A percentile compares a stretch with the other conserved stretches of the same genome.
Conservation (phyloP, 2,329 filamentous ascomycete species). For the Lasiodiplodia sp. region DNA sequence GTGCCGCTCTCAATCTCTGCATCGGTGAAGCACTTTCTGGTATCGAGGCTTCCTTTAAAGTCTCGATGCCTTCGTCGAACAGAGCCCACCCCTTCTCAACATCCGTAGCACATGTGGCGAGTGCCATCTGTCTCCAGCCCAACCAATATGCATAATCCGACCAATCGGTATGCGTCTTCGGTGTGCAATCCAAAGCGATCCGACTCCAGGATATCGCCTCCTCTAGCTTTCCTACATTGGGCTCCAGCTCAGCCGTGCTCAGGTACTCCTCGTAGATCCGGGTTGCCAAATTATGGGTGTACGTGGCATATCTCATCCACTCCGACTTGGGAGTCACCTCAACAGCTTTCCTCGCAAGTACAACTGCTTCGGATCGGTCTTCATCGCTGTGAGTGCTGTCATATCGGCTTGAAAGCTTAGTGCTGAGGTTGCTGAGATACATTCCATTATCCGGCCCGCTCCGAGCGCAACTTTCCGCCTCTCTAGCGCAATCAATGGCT, state of each 20-base stretch:
- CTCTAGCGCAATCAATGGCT: slow-evolving; percentile 27
- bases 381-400: not conserved
- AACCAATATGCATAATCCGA: slow-evolving; percentile 18
- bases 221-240: too few species aligned
- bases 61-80: not conserved
- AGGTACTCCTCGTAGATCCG: not conserved
- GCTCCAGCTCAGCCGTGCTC: not conserved
- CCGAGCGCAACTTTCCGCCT: not conserved
- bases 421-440: not conserved
- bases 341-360: not conserved
- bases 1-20: not conserved
- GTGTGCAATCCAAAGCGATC: not conserved
- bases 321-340: not conserved
- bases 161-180: slow-evolving; percentile 13
- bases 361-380: not conserved
- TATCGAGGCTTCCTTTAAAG: not conserved
- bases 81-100: not conserved
- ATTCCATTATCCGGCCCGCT: not conserved
- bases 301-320: not conserved
- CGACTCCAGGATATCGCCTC: too few species aligned
- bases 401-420: not conserved
- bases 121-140: slow-evolving; percentile 13
- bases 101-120: not conserved
- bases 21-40: not conserved
- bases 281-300: not conserved